These are phyloP conservation scores for Rhipidocladum racemiflorum DNA, from an alignment of 176 grass and related monocot species.

Conservation along the genomic window DNA sequence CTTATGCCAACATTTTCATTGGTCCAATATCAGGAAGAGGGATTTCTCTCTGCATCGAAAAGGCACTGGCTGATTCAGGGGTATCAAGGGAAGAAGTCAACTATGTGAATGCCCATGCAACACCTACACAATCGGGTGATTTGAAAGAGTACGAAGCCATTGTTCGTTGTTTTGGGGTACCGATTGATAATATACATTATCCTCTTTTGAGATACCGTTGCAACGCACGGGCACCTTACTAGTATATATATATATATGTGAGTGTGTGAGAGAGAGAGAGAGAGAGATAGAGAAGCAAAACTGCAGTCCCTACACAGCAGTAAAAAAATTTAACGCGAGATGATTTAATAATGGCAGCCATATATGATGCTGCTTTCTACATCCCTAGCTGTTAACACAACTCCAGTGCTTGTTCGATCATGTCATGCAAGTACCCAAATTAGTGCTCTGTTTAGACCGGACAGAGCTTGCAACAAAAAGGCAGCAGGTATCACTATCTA, in stretches of 20 bases:
- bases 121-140: conserved; percentile 84
- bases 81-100: conserved; percentile 82
- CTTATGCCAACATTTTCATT: too few relatives aligned
- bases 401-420: too few relatives aligned
- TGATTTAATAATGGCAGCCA: neutral
- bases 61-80: conserved; percentile 80
- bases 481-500: neutral
- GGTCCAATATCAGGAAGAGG: too few relatives aligned
- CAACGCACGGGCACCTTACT: too few relatives aligned
- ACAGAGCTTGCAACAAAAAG: neutral
- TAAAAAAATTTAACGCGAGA: neutral
- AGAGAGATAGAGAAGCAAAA: too few relatives aligned
- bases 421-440: neutral
- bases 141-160: conserved; percentile 96
- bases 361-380: neutral
- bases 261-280: too few relatives aligned
- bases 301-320: neutral
- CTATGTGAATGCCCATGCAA: conserved; percentile 99
- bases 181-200: too few relatives aligned
- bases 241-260: too few relatives aligned
- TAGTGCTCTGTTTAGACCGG: neutral
- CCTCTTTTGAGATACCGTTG: too few relatives aligned
- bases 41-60: too few relatives aligned
- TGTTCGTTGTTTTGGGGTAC: conserved; percentile 77
- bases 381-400: neutral